Evolutionary conservation across 2,329 filamentous ascomycete genomes (phyloP).

Genomic region (Fonsecaea erecta): DNA sequence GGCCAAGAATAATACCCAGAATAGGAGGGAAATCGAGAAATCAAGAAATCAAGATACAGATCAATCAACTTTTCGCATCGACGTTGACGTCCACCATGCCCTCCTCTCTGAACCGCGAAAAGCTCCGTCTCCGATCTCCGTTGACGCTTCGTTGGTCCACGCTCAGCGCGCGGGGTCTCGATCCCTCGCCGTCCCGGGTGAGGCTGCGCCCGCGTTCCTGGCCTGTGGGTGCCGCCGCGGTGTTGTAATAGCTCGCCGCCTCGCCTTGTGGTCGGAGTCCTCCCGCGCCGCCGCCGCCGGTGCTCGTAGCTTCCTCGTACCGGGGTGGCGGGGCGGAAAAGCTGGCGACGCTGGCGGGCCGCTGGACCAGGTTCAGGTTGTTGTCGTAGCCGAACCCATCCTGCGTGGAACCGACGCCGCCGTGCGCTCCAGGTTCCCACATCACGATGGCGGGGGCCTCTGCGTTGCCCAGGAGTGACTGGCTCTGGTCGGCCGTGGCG

Average conservation of each 20-base stretch:
- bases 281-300: background rate
- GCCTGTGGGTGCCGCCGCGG: background rate
- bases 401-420: constrained; percentile 17
- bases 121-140: constrained; percentile 21
- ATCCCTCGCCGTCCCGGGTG: constrained; percentile 3
- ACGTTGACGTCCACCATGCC: constrained; percentile 19
- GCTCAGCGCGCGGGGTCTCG: constrained; percentile 10
- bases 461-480: constrained; percentile 19
- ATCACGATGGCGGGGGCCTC: constrained; percentile 19
- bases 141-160: constrained; percentile 5
- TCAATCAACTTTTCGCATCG: background rate
- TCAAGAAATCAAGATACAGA: no score
- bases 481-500: constrained; percentile 19
- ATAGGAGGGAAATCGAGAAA: background rate
- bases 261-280: constrained; percentile 10
- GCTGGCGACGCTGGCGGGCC: constrained; percentile 22
- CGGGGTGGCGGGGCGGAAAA: constrained; percentile 23
- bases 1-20: background rate
- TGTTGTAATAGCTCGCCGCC: constrained; percentile 22
- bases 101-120: constrained; percentile 21
- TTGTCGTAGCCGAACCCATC: constrained; percentile 24
- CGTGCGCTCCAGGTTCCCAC: constrained; percentile 7
- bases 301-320: constrained; percentile 25
- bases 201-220: constrained; percentile 15
- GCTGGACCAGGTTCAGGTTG: constrained; percentile 17